A percentile compares a stretch with the other conserved stretches of the same genome.
Conservation (phyloP, 2,329 filamentous ascomycete genomes). For the Botrytis elliptica region DNA sequence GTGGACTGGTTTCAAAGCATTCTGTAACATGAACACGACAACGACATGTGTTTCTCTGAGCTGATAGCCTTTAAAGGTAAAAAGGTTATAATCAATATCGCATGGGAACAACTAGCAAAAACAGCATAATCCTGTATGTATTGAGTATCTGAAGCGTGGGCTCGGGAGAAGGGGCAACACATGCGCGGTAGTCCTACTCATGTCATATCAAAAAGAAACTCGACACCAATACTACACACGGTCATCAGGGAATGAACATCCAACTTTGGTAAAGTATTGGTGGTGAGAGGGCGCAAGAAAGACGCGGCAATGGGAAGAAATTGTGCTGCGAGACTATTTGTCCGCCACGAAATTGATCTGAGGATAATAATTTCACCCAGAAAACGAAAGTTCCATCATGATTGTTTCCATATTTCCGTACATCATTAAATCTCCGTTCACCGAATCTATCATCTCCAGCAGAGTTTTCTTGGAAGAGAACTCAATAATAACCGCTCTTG, state of each 20-base stretch:
- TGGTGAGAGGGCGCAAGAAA: not conserved
- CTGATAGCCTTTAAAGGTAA: not conserved
- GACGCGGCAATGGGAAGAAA: not conserved
- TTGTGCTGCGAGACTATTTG: not conserved
- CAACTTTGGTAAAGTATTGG: not conserved
- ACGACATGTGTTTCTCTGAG: not conserved
- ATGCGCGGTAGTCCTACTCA: not conserved
- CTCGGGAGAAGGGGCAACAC: not conserved
- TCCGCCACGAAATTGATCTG: not conserved
- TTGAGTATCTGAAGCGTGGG: not conserved
- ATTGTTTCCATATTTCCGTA: not conserved
- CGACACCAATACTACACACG: not conserved
- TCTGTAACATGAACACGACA: not conserved
- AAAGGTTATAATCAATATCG: not conserved
- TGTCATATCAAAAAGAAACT: not conserved
- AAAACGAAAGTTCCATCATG: not conserved
- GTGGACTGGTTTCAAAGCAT: not conserved
- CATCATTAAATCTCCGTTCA: not conserved
- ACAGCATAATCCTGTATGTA: not conserved
- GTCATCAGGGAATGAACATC: not conserved
- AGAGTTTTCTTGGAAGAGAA: not conserved
- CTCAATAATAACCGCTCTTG: not conserved
- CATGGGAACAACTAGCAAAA: not conserved
- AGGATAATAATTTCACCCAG: not conserved
- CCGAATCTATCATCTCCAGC: not conserved